These are phyloP conservation scores for Xylaria venustula DNA, from an alignment of 495 filamentous ascomycete genomes.

Conservation along the genomic window DNA sequence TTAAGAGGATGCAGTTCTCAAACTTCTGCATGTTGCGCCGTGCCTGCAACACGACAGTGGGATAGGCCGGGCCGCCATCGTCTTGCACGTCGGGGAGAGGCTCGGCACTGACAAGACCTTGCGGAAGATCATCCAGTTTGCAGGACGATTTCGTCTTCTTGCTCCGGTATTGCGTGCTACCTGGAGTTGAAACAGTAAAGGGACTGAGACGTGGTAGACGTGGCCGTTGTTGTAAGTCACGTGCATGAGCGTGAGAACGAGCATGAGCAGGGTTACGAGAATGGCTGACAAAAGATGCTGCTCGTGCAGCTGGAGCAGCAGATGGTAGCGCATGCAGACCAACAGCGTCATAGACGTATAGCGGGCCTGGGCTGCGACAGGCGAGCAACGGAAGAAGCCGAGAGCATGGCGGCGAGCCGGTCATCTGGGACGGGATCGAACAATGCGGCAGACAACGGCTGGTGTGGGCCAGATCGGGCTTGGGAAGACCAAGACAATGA, in stretches of 20 bases:
- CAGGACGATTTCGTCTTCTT: slow-evolving; percentile 51
- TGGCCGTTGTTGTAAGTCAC: not conserved
- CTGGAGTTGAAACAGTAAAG: not conserved
- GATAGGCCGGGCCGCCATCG: slow-evolving; percentile 63
- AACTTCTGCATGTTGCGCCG: slow-evolving; percentile 87
- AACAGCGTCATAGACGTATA: not conserved
- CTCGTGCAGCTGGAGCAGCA: not conserved
- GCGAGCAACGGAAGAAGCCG: slow-evolving; percentile 23
- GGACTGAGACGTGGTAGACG: not conserved
- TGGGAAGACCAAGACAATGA: not conserved
- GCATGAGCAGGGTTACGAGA: not conserved
- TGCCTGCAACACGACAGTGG: slow-evolving; percentile 86
- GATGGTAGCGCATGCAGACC: not conserved
- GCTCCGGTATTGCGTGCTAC: slow-evolving; percentile 14
- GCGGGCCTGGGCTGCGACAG: slow-evolving; percentile 5
- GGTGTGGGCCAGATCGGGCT: not conserved
- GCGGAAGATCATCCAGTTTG: slow-evolving; percentile 64
- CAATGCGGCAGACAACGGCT: not conserved
- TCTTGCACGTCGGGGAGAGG: slow-evolving; percentile 34
- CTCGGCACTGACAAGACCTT: slow-evolving; percentile 47
- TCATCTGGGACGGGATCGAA: slow-evolving; percentile 21
- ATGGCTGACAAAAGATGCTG: not conserved
- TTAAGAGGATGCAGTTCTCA: slow-evolving; percentile 83
- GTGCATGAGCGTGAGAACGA: slow-evolving; percentile 3
- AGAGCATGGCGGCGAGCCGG: slow-evolving; percentile 23